A percentile compares a stretch with the other conserved stretches of the same genome.
Evolutionary conservation across 805 yeast genomes (phyloP).

Genomic region (Metschnikowia rubicola): DNA sequence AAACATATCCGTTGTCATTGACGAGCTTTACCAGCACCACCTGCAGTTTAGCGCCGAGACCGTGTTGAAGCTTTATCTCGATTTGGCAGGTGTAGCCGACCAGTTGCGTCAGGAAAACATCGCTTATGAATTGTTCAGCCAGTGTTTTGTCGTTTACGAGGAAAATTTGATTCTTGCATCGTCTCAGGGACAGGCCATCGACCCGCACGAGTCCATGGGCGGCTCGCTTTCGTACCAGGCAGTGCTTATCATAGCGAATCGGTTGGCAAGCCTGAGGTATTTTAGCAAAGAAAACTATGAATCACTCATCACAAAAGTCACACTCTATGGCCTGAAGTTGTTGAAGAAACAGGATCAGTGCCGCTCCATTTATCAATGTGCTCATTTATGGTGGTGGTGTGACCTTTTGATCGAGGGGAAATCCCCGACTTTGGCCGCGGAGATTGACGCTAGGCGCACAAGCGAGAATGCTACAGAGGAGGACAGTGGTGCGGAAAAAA

Average conservation of each 20-base stretch:
- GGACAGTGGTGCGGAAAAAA: constrained; percentile 39
- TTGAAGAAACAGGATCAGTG: constrained; percentile 94
- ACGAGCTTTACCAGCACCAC: constrained; percentile 54
- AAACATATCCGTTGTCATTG: constrained; percentile 63
- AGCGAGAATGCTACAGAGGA: constrained; percentile 25
- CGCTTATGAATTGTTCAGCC: constrained; percentile 83
- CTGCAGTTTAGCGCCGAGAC: constrained; percentile 30
- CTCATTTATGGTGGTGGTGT: constrained; percentile 93
- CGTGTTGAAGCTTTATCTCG: constrained; percentile 52
- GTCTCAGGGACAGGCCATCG: constrained; percentile 15
- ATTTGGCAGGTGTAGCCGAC: constrained; percentile 76
- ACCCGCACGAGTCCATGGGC: constrained; percentile 39
- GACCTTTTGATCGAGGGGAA: constrained; percentile 41
- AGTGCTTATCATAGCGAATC: constrained; percentile 45
- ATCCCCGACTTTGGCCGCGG: constrained; percentile 24
- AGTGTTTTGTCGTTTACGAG: constrained; percentile 83
- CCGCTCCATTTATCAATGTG: constrained; percentile 79
- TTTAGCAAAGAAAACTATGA: constrained; percentile 70
- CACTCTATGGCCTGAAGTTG: constrained; percentile 83
- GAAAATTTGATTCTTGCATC: constrained; percentile 38
- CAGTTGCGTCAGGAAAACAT: constrained; percentile 68
- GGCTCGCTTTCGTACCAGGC: constrained; percentile 50
- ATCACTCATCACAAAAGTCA: constrained; percentile 75
- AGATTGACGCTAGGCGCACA: background rate
- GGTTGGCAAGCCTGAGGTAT: constrained; percentile 40